phyloP scores from a whole-genome alignment of 2,329 filamentous ascomycete species.

The Hypoxylon sp. region DNA sequence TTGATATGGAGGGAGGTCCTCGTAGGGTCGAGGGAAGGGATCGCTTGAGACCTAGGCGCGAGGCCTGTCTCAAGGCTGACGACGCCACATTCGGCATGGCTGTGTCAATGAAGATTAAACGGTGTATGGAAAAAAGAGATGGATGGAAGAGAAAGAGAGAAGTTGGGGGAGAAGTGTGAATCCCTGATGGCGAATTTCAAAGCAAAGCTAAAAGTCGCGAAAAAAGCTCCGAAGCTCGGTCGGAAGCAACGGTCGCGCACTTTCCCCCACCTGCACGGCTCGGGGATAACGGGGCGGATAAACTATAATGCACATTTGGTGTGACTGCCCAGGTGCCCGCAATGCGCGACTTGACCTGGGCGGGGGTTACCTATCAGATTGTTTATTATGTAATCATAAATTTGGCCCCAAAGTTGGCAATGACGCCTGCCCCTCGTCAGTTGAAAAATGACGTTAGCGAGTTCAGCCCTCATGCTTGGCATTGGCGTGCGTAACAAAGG shows the following conservation, averaged over 20 bases:
- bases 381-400: background rate
- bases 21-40: constrained; percentile 57
- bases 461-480: constrained; percentile 29
- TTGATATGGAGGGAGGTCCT: constrained; percentile 53
- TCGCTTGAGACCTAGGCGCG: constrained; percentile 67
- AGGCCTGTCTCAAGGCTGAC: constrained; percentile 80
- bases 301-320: constrained; percentile 37
- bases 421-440: constrained; percentile 39
- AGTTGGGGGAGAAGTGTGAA: constrained; percentile 31
- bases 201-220: constrained; percentile 33
- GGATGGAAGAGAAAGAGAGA: constrained; percentile 43
- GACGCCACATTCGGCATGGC: constrained; percentile 77
- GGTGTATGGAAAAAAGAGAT: constrained; percentile 38
- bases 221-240: constrained; percentile 45
- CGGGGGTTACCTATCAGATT: background rate
- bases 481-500: constrained; percentile 19
- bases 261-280: constrained; percentile 20
- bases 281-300: constrained; percentile 45
- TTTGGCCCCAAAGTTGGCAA: background rate
- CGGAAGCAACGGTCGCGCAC: constrained; percentile 27
- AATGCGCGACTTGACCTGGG: background rate
- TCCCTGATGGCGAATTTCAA: constrained; percentile 38
- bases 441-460: constrained; percentile 36
- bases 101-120: constrained; percentile 36
- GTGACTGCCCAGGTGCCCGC: too few species aligned